Evolutionary conservation across 2,329 filamentous ascomycete genomes (phyloP).

Genomic region (Colletotrichum brevisporum): DNA sequence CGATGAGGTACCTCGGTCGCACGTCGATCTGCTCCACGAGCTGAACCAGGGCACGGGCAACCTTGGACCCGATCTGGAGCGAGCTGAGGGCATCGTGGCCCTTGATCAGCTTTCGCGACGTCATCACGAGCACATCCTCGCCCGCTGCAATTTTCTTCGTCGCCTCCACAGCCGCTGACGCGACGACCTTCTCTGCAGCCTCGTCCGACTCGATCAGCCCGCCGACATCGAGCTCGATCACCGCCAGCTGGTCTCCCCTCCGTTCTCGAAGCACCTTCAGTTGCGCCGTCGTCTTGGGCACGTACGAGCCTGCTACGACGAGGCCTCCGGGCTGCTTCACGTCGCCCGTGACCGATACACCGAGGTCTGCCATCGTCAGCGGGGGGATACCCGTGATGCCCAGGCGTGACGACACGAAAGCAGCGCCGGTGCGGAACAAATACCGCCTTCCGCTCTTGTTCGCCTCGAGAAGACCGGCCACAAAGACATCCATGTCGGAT

Average conservation of each 20-base stretch:
- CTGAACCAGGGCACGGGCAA: constrained; percentile 65
- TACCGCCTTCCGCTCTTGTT: constrained; percentile 51
- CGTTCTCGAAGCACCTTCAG: constrained; percentile 41
- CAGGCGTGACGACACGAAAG: constrained; percentile 62
- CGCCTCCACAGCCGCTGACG: constrained; percentile 41
- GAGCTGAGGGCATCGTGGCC: constrained; percentile 61
- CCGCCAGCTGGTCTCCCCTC: constrained; percentile 36
- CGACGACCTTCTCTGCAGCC: constrained; percentile 28
- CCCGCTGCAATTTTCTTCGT: constrained; percentile 54
- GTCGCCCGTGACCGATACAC: constrained; percentile 46
- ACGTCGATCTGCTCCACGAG: constrained; percentile 62
- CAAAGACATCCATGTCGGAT: constrained; percentile 68
- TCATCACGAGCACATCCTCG: constrained; percentile 71
- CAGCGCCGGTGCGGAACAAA: constrained; percentile 57
- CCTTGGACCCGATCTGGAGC: constrained; percentile 66
- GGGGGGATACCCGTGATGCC: constrained; percentile 67
- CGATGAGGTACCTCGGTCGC: constrained; percentile 69
- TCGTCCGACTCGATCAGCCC: constrained; percentile 33
- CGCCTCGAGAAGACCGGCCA: constrained; percentile 60
- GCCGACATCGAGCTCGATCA: constrained; percentile 42
- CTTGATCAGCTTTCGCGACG: constrained; percentile 65
- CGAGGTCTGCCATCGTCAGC: constrained; percentile 60
- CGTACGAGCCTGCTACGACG: constrained; percentile 70
- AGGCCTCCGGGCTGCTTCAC: constrained; percentile 57
- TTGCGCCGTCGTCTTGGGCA: constrained; percentile 69